Conservation (phyloP, 2,329 filamentous ascomycete genomes). For the Ilyonectria robusta region DNA sequence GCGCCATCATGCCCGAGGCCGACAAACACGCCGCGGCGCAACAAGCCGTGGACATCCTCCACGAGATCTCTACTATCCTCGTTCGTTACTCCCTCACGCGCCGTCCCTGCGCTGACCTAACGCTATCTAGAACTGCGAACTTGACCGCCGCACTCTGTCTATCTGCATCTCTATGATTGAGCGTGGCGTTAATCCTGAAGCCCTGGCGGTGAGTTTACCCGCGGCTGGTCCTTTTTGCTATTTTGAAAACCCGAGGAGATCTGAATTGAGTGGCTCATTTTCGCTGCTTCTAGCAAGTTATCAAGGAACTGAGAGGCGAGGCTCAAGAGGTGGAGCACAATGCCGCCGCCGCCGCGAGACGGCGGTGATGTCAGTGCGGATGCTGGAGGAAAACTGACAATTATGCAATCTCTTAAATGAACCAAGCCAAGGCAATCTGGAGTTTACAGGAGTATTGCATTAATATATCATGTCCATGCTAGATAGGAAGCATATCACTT, state of each 20-base stretch:
- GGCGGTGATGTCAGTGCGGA: conserved; percentile 39
- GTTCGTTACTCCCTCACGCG: conserved; percentile 64
- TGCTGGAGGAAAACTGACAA: background rate
- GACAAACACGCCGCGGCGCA: conserved; percentile 83
- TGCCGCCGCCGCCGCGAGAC: conserved; percentile 50
- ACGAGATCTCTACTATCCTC: conserved; percentile 90
- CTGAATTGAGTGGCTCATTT: background rate
- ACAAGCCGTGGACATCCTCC: conserved; percentile 85
- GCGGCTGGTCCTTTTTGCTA: background rate
- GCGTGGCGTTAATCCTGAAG: conserved; percentile 96
- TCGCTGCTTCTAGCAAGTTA: conserved; percentile 62
- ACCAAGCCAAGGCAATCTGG: conserved; percentile 1
- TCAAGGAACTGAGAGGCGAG: conserved; percentile 72
- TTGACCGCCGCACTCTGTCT: conserved; percentile 91
- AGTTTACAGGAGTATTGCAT: conserved; percentile 15
- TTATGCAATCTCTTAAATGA: background rate
- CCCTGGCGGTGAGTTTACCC: conserved; percentile 80
- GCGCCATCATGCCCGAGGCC: conserved; percentile 61
- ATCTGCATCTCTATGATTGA: conserved; percentile 98
- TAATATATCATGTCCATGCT: conserved; percentile 10
- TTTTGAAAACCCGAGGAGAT: background rate
- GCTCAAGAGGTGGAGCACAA: conserved; percentile 65
- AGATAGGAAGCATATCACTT: conserved; percentile 4
- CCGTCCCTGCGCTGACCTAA: conserved; percentile 27
- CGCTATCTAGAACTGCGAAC: conserved; percentile 83